Base-by-base conservation (phyloP, 176 grass and related monocot species). In the Musa schizocarpa region DNA sequence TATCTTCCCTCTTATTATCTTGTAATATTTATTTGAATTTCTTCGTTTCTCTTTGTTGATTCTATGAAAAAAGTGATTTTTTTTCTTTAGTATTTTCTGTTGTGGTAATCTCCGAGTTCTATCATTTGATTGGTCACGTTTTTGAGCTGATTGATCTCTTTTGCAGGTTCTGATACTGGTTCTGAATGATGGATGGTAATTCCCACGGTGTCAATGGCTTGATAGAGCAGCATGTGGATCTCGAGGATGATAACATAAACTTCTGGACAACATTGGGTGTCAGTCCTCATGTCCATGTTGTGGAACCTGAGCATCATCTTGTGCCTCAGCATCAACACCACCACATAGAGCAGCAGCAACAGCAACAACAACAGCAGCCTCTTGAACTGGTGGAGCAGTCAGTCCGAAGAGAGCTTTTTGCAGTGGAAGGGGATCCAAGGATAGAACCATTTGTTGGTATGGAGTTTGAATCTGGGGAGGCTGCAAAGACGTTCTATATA, bases 201-300 rank as follows among this genome's bases (percentile, higher is more conserved):
- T 71, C 81, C 55, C 80, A 83, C 27, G 61, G 74, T 52, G 59
- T 52, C 59, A 77, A 77, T 77, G 59, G 79, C 65, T 78, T 89
- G 81, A 89, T 93, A 84, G 95, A 93, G 29, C 13, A 80, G 59
- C 90, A 89, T 49, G 88, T 85, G 53, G 88, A 93, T 51, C 86
- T 98, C 34, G 95, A 99, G 81, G 95, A 99, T 21, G 95, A 99
- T 64, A 99, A 78, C 82, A 99, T 99, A 80, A 94, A 91, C 76
- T 99, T 99, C 82, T 99, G 90, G 90, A 86, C 88, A 1, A 89
- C 88, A 14, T 84, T 99, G 20, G 95, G 88, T 8, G 86, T 96
- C 65, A 90, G 87, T 79, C 81, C 93, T 66, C 83, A 90, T 78
- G 89, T 85, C 82, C 87, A 78, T 50, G 81, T 82, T 50, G 84